These are phyloP conservation scores for Nigrospora oryzae DNA, from an alignment of 2,329 filamentous ascomycete genomes.

Conservation along the genomic window DNA sequence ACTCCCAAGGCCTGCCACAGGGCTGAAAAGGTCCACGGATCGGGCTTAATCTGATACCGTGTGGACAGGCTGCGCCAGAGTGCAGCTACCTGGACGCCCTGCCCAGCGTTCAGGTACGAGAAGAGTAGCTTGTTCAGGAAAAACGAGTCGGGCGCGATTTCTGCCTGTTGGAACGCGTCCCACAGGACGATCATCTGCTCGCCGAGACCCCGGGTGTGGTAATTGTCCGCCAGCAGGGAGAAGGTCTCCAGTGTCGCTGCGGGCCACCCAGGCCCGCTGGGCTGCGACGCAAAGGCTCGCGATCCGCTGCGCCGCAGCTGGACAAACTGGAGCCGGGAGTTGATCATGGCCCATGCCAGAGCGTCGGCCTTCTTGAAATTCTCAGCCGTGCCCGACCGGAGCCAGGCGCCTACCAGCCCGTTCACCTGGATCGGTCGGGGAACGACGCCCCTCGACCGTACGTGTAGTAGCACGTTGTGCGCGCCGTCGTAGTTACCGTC, in stretches of 20 bases:
- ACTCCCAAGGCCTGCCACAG: slow-evolving; percentile 54
- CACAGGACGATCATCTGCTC: slow-evolving; percentile 51
- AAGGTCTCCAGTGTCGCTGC: slow-evolving; percentile 71
- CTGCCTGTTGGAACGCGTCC: slow-evolving; percentile 51
- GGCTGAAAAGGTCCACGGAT: slow-evolving; percentile 60
- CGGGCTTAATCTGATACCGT: slow-evolving; percentile 43
- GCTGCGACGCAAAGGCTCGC: slow-evolving; percentile 14
- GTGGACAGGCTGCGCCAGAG: slow-evolving; percentile 47
- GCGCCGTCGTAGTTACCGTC: slow-evolving; percentile 64
- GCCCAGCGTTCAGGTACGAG: slow-evolving; percentile 52
- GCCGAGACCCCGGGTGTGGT: slow-evolving; percentile 53
- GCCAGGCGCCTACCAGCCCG: slow-evolving; percentile 70
- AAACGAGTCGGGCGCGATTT: slow-evolving; percentile 61
- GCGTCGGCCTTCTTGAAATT: slow-evolving; percentile 55
- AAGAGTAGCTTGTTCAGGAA: slow-evolving; percentile 75
- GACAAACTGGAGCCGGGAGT: slow-evolving; percentile 57
- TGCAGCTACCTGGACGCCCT: slow-evolving; percentile 42
- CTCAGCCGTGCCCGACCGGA: slow-evolving; percentile 50
- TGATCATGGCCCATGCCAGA: slow-evolving; percentile 71
- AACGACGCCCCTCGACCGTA: slow-evolving; percentile 59
- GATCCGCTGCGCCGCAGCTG: slow-evolving; percentile 26
- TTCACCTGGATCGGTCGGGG: slow-evolving; percentile 73
- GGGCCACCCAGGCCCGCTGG: slow-evolving; percentile 30
- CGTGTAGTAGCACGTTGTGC: slow-evolving; percentile 63
- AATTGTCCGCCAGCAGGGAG: slow-evolving; percentile 64